Percentiles rank a stretch among this genome's conserved stretches.
phyloP scores from a whole-genome alignment of 2,329 filamentous ascomycete species.

The Nothophoma quercina region DNA sequence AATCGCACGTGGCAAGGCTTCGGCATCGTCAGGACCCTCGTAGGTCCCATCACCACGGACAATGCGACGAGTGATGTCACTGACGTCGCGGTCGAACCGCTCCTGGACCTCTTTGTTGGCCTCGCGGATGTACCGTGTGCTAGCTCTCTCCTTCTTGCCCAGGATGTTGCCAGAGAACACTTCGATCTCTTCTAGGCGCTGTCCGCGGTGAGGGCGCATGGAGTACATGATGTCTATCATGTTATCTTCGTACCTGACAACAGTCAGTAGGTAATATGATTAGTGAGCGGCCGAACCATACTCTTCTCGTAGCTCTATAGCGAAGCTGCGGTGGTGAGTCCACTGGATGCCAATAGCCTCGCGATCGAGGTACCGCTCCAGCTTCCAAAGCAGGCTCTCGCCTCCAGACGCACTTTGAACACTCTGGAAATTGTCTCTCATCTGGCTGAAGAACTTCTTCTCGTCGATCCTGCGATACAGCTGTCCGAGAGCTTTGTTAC shows the following conservation, averaged over 20 bases:
- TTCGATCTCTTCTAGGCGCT: constrained; percentile 44
- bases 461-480: constrained; percentile 80
- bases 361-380: constrained; percentile 53
- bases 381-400: constrained; percentile 36
- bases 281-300: not conserved
- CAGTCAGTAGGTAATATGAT: not conserved
- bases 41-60: constrained; percentile 46
- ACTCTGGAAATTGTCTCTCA: constrained; percentile 30
- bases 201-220: constrained; percentile 34
- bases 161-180: constrained; percentile 67
- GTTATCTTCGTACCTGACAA: constrained; percentile 60
- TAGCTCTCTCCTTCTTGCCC: constrained; percentile 55
- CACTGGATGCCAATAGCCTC: constrained; percentile 52
- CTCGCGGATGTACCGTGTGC: constrained; percentile 40
- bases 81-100: constrained; percentile 53
- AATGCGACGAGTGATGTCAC: constrained; percentile 55
- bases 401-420: constrained; percentile 5
- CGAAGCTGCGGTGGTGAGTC: constrained; percentile 50
- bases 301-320: constrained; percentile 52
- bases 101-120: constrained; percentile 48
- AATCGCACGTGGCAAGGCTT: constrained; percentile 58
- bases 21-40: constrained; percentile 37
- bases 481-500: constrained; percentile 71
- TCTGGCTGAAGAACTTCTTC: constrained; percentile 61
- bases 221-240: constrained; percentile 58